phyloP scores from a whole-genome alignment of 108 stramenopile genomes.

The Bacterosira constricta region DNA sequence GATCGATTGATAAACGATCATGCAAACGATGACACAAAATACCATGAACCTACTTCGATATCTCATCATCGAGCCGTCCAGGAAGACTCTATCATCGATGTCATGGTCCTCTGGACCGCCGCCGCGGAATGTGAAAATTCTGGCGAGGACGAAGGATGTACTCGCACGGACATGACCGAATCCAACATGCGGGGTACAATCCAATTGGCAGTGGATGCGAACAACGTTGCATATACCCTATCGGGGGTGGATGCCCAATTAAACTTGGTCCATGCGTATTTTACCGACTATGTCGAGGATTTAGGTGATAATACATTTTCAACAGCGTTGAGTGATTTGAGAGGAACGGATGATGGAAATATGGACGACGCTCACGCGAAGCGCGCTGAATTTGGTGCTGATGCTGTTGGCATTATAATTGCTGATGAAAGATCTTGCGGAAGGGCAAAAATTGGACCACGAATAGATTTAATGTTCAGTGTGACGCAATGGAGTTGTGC shows the following conservation, averaged over 20 bases:
- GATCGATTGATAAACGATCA: too few relatives aligned
- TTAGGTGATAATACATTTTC: too few relatives aligned
- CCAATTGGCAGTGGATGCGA: slow-evolving; percentile 10
- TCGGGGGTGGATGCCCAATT: neutral
- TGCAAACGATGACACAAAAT: too few relatives aligned
- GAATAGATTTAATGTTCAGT: neutral
- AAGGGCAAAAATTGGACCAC: neutral
- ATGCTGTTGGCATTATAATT: slow-evolving; percentile 17
- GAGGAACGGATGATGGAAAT: neutral
- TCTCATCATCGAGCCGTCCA: too few relatives aligned
- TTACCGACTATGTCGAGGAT: slow-evolving; percentile 8
- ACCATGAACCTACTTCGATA: too few relatives aligned
- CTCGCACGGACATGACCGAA: slow-evolving; percentile 1
- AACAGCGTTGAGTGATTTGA: neutral
- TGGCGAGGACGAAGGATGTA: neutral
- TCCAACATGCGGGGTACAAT: slow-evolving; percentile 3
- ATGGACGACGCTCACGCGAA: slow-evolving; percentile 16
- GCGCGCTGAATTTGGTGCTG: slow-evolving; percentile 5
- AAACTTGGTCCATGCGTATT: slow-evolving; percentile 3
- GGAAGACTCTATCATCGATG: neutral
- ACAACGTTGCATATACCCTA: slow-evolving; percentile 5
- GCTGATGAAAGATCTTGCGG: neutral
- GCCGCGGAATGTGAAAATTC: slow-evolving; percentile 6
- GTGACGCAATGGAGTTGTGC: slow-evolving; percentile 21
- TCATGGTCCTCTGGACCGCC: slow-evolving; percentile 8